A percentile compares a stretch with the other conserved stretches of the same genome.
phyloP scores from a whole-genome alignment of 2,329 filamentous ascomycete species.

The Fusarium globosum region DNA sequence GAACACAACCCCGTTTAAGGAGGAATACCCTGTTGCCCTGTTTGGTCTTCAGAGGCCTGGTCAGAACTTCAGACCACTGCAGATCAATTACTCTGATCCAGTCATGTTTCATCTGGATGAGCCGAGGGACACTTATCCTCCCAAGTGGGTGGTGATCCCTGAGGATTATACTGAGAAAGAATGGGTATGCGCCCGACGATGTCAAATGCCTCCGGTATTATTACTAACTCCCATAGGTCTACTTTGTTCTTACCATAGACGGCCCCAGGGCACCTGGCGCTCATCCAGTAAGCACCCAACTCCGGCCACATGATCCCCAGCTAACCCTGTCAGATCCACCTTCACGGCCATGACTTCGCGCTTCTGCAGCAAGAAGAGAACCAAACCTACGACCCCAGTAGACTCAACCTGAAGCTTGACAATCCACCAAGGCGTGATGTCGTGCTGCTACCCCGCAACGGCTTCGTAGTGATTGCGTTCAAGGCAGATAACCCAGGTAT shows the following conservation, averaged over 20 bases:
- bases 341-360: slow-evolving; percentile 41
- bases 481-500: slow-evolving; percentile 59
- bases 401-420: slow-evolving; percentile 29
- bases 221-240: no score
- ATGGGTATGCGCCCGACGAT: no score
- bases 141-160: slow-evolving; percentile 36
- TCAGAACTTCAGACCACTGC: slow-evolving; percentile 22
- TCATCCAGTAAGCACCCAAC: slow-evolving; percentile 28
- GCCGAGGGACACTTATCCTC: neutral
- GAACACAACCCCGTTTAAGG: neutral
- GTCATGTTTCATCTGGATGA: slow-evolving; percentile 30
- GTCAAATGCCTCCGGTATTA: no score
- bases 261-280: no score
- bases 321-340: slow-evolving; percentile 22
- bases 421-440: slow-evolving; percentile 65
- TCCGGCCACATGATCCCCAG: accelerated
- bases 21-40: slow-evolving; percentile 18
- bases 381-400: slow-evolving; percentile 15
- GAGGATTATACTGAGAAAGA: slow-evolving; percentile 34
- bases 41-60: slow-evolving; percentile 28
- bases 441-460: slow-evolving; percentile 55
- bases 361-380: slow-evolving; percentile 32
- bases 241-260: slow-evolving; percentile 33
- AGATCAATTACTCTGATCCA: slow-evolving; percentile 34
- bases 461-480: slow-evolving; percentile 60